Base-by-base conservation (phyloP, 371 early-diverging fungal genomes). In the Syncephalastrum sp. region DNA sequence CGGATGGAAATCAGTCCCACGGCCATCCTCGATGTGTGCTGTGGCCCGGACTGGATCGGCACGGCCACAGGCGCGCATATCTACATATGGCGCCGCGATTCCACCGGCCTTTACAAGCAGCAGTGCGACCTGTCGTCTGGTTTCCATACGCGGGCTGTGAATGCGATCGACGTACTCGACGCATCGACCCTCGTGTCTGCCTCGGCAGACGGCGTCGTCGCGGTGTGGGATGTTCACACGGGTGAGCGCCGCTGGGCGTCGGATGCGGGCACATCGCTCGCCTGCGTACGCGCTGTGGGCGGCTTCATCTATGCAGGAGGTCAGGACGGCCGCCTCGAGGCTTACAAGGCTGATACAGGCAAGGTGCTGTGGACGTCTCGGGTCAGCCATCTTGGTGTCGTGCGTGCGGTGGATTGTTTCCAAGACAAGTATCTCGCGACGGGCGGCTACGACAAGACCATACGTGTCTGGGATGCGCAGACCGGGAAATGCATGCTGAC, bases 401-500 rank as follows among this genome's bases (percentile, higher is more conserved):
- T 99, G 29, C 84, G 96, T 23, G 96, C 97, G 2, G 74, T 99
- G 19, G 90, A 91, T 55, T 90, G 75, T 51, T 65, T 69, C 1
- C 76, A 84, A 29, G 79, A 79, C 83, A 63, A 91, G 92, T 33
- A 4, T 44, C 51, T 75, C 25, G 65, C 75, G 0, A 79, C 67
- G 24, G 79, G 74, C 8, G 72, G 79, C 25, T 97, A 98, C 70
- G 99, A 99, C 71, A 92, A 94, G 56, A 88, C 94, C 0, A 82
- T 99, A 46, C 94, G 93, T 69, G 92, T 98, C 41, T 99, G 97
- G 95, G 91, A 97, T 66, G 64, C 84, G 7, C 51, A 64, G n/a
- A 74, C 72, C 3, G 72, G 72, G 13, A 50, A 57, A 44, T 75
- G 79, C 43, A 41, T 71, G 3, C 62, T 90, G 27, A 82, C 84